A percentile compares a stretch with the other conserved stretches of the same genome.
phyloP scores from a whole-genome alignment of 768 basidiomycete genomes.

The Mycena rosella region DNA sequence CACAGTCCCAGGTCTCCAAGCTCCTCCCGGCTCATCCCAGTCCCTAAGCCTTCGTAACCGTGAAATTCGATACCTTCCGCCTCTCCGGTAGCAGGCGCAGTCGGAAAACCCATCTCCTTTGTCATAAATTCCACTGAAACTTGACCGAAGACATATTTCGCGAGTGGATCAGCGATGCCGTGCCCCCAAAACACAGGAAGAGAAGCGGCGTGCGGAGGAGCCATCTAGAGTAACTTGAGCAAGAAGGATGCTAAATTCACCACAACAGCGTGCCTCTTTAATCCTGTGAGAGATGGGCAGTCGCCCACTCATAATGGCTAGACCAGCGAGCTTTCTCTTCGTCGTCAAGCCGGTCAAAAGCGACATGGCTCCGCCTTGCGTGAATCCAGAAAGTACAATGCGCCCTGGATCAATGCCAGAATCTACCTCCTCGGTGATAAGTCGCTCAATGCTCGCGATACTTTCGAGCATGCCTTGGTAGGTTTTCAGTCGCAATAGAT shows the following conservation, averaged over 20 bases:
- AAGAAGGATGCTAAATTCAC: background rate
- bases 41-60: conserved; percentile 18
- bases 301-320: conserved; percentile 57
- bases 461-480: conserved; percentile 52
- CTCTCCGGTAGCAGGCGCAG: conserved; percentile 12
- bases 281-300: conserved; percentile 57
- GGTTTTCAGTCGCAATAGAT: background rate
- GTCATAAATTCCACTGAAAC: conserved; percentile 11
- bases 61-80: conserved; percentile 13
- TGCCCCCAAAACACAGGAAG: conserved; percentile 40
- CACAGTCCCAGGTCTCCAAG: conserved; percentile 32
- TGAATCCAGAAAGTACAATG: conserved; percentile 63
- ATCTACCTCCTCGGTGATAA: conserved; percentile 59
- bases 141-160: conserved; percentile 4
- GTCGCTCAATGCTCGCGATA: conserved; percentile 48
- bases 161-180: conserved; percentile 15
- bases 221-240: conserved; percentile 5
- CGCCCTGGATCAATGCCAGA: conserved; percentile 53
- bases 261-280: conserved; percentile 11
- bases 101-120: conserved; percentile 12
- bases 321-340: conserved; percentile 52
- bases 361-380: conserved; percentile 60
- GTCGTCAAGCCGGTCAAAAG: conserved; percentile 55
- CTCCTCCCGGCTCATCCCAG: conserved; percentile 17
- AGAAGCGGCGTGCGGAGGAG: conserved; percentile 28